Conservation (phyloP, 768 basidiomycete genomes). For the Mycena indigotica region DNA sequence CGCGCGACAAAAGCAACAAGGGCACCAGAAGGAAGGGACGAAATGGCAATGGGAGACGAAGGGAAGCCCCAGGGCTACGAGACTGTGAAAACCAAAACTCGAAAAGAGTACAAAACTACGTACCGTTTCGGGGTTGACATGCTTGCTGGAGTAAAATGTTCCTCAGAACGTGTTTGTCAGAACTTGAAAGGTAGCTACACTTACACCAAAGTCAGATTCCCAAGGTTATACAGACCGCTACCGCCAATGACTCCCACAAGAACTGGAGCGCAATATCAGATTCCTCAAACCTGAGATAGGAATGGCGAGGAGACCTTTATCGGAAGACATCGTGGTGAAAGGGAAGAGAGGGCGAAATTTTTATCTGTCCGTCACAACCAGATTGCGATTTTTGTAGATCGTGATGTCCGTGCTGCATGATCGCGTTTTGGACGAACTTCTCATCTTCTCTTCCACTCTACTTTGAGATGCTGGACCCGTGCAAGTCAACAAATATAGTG, state of each 20-base stretch:
- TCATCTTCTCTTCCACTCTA: too few species aligned
- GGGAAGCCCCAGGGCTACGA: conserved; percentile 90
- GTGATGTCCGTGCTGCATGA: too few species aligned
- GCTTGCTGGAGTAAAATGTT: conserved; percentile 52
- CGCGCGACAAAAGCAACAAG: conserved; percentile 89
- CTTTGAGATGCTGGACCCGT: too few species aligned
- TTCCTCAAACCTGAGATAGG: too few species aligned
- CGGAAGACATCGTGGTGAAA: background rate
- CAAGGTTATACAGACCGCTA: conserved; percentile 89
- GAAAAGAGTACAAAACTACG: conserved; percentile 24
- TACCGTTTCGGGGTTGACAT: conserved; percentile 82
- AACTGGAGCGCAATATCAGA: conserved; percentile 54
- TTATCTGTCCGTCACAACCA: too few species aligned
- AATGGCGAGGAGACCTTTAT: too few species aligned
- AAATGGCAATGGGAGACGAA: conserved; percentile 90
- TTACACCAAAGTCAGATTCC: conserved; percentile 86
- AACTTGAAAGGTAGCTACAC: conserved; percentile 30
- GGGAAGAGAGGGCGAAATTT: background rate
- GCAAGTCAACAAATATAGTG: too few species aligned
- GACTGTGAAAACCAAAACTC: background rate
- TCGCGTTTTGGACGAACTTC: too few species aligned
- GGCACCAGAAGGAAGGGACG: conserved; percentile 77
- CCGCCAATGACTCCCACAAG: conserved; percentile 90
- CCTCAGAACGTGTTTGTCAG: too few species aligned
- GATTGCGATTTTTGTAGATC: too few species aligned